Conservation (phyloP, 257 asterid species). For the Solanum paucissectum region DNA sequence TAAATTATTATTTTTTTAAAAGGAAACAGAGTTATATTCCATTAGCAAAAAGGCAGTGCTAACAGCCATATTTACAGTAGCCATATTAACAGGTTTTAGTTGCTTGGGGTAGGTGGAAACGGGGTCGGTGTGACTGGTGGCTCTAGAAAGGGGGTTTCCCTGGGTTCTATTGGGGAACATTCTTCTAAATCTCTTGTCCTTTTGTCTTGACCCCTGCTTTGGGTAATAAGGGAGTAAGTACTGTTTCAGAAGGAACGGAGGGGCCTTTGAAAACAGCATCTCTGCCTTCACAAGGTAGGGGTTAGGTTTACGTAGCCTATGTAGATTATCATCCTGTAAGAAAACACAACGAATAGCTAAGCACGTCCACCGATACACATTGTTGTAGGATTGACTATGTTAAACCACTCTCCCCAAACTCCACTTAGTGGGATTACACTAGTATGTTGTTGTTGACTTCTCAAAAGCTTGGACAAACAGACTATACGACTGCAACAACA, state of each 20-base stretch:
- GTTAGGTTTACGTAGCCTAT: conserved; percentile 9
- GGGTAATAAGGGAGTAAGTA: neutral
- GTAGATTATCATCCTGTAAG: conserved; percentile 58
- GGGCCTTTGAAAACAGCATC: neutral
- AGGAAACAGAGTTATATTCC: neutral
- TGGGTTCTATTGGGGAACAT: neutral
- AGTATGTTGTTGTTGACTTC: neutral
- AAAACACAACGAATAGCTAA: conserved; percentile 4
- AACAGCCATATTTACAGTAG: neutral
- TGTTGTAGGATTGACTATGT: neutral
- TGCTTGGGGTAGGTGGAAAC: neutral
- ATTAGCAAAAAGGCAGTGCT: neutral
- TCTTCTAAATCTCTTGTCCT: neutral
- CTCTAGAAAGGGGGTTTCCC: neutral
- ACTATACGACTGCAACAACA: neutral
- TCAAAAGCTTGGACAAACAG: neutral
- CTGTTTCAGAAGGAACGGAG: neutral
- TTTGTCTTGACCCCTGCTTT: neutral
- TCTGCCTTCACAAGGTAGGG: neutral
- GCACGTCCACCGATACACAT: neutral
- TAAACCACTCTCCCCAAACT: neutral
- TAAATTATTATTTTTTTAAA: neutral
- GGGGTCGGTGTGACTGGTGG: neutral
- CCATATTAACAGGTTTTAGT: neutral
- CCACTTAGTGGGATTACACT: neutral